These are phyloP conservation scores for Malania oleifera DNA, from an alignment of 164 flowering plant genomes.

Conservation along the genomic window DNA sequence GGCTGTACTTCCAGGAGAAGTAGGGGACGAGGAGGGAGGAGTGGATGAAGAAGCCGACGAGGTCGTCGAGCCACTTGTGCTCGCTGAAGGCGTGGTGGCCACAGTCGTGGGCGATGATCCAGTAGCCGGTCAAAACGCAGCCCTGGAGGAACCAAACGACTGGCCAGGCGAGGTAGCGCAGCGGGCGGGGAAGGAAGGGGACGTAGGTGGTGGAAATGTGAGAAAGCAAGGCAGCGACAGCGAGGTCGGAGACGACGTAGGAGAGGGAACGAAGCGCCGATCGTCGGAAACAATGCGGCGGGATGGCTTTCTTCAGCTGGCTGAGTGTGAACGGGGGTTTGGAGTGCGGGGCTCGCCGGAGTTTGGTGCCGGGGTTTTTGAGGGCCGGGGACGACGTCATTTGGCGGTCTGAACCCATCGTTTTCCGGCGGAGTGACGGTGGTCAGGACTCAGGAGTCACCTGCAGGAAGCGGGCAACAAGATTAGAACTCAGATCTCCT, in stretches of 20 bases:
- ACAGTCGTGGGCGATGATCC: constrained; percentile 91
- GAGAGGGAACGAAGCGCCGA: constrained; percentile 69
- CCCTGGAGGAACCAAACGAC: constrained; percentile 62
- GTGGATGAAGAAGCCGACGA: constrained; percentile 71
- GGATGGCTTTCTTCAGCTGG: constrained; percentile 74
- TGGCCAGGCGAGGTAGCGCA: constrained; percentile 60
- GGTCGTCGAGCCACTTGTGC: constrained; percentile 79
- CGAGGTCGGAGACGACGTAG: constrained; percentile 53
- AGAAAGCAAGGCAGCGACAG: constrained; percentile 42
- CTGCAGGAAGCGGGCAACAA: no score
- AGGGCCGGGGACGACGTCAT: no score
- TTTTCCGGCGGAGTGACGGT: constrained; percentile 28
- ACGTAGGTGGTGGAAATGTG: constrained; percentile 47
- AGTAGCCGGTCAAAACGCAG: constrained; percentile 65
- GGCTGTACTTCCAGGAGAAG: constrained; percentile 91
- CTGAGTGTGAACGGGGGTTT: constrained; percentile 69
- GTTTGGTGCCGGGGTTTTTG: constrained; percentile 25
- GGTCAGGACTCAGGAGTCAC: no score
- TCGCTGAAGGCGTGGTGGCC: constrained; percentile 91
- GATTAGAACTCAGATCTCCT: no score
- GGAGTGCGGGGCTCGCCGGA: constrained; percentile 43
- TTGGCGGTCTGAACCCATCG: no score
- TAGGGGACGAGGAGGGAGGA: constrained; percentile 76
- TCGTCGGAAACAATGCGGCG: constrained; percentile 80
- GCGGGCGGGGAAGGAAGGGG: constrained; percentile 43